Evolutionary conservation across 331 rosid species (phyloP).

Genomic region (Dryas integrifolia): DNA sequence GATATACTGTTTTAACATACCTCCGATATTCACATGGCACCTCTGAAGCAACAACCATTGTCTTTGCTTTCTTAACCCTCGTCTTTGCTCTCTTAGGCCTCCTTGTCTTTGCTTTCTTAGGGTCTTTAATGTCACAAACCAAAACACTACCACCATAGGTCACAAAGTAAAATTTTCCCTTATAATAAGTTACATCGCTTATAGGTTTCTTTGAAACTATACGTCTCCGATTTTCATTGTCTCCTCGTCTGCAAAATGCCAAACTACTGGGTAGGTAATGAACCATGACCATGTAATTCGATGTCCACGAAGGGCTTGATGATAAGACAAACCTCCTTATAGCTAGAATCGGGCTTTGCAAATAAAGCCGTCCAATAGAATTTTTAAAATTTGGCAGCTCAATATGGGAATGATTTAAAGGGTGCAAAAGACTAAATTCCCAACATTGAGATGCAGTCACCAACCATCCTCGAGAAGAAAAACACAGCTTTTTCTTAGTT

Average conservation of each 20-base stretch:
- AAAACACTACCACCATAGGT: background rate
- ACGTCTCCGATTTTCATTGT: background rate
- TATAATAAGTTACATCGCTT: background rate
- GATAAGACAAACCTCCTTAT: background rate
- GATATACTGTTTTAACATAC: background rate
- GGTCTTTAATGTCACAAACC: background rate
- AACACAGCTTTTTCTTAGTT: background rate
- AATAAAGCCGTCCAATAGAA: too few relatives aligned
- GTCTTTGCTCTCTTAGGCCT: too few relatives aligned
- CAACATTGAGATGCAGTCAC: background rate
- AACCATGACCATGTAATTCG: background rate
- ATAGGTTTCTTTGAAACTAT: background rate
- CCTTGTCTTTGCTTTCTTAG: background rate
- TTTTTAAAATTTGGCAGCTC: background rate
- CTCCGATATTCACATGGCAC: background rate
- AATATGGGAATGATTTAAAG: background rate
- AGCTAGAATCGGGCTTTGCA: too few relatives aligned
- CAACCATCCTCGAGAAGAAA: background rate
- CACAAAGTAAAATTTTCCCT: conserved; percentile 3
- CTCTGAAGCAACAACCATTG: background rate
- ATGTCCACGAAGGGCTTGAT: background rate
- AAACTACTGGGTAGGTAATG: background rate
- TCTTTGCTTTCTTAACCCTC: too few relatives aligned
- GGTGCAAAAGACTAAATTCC: background rate
- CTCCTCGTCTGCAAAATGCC: background rate